Conservation (phyloP, 2,329 filamentous ascomycete species). For the Cryphonectria parasitica region DNA sequence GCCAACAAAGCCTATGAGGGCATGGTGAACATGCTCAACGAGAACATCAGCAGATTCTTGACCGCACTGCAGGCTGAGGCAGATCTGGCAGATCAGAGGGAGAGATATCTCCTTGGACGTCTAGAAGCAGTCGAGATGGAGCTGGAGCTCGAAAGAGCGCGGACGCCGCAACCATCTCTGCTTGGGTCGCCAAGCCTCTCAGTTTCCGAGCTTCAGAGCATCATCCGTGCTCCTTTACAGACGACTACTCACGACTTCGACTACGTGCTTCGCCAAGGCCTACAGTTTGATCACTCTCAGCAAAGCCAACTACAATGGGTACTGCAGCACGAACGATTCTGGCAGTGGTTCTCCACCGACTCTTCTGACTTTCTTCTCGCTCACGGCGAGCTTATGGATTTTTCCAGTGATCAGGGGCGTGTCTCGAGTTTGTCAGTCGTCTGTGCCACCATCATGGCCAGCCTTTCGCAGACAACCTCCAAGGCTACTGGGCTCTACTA, state of each 20-base stretch:
- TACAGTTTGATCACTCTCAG: background rate
- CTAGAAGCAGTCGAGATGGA: background rate
- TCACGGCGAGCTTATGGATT: background rate
- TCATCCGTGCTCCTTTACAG: background rate
- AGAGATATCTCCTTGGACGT: background rate
- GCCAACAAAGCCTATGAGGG: too few species aligned
- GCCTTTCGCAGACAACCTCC: background rate
- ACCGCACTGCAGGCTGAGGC: background rate
- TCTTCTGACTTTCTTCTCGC: background rate
- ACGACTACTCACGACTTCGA: background rate
- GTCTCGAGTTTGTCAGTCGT: slow-evolving; percentile 10
- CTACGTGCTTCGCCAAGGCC: background rate
- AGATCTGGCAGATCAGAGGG: background rate
- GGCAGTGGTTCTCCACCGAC: background rate
- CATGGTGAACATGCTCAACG: background rate
- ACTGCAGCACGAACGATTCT: background rate
- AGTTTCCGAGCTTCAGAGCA: background rate
- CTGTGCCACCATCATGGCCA: slow-evolving; percentile 10
- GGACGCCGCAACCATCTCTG: background rate
- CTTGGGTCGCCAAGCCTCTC: background rate
- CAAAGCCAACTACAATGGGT: background rate
- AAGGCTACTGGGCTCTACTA: slow-evolving; percentile 10
- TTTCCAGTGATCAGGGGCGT: background rate
- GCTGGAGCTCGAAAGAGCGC: background rate
- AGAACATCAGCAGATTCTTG: background rate